Base-by-base conservation (phyloP, 305 asterid species). In the Withania somnifera region DNA sequence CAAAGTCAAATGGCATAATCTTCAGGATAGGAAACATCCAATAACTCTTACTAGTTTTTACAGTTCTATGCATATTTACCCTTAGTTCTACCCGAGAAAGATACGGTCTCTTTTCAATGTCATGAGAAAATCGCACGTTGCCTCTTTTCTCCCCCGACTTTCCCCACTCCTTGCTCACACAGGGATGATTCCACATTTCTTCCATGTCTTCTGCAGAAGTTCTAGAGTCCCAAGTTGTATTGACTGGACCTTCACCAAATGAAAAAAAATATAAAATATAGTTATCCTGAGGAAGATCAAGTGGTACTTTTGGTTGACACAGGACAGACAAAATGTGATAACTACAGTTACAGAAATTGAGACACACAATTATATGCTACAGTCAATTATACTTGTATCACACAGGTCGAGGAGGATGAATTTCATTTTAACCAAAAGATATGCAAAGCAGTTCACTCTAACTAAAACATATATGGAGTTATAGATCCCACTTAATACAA, bases 171-270 rank as follows among this genome's bases (percentile, higher is more conserved):
- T 90, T 94, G 86, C 89, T 86, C 85, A 94, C 93, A 3, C 30
- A 73, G 36, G 90, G 88, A 85, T 90, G 80, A 82, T 87, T 91
- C 99, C 99, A 95, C 97, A 94, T 89, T 45, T 85, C 91, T 87
- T 91, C 97, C 97, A 92, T 92, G 87, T 94, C 98, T 86, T 90
- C 92, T 75, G 80, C 80, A 38, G 97, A 91, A 86, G 97, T 89
- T 88, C 94, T 90, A 19, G 95, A 89, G 83, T 94, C 98, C 98
- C 98, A 94, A 54, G 99, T 95, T 84, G 90, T 85, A 80, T 86
- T 86, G 22, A 63, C 79, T 26, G 89, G 89, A 76, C 57, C 90
- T 87, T 85, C 83, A 80, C 63, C 89, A 78, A 75, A 28, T 28
- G 45, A 28, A 50, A 75, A 26, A 15, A 19, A 14, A 47, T 75